Evolutionary conservation across 768 basidiomycete species (phyloP), one percentile per base, ranked within the genome.

Genomic region (Trametes coccinea): DNA sequence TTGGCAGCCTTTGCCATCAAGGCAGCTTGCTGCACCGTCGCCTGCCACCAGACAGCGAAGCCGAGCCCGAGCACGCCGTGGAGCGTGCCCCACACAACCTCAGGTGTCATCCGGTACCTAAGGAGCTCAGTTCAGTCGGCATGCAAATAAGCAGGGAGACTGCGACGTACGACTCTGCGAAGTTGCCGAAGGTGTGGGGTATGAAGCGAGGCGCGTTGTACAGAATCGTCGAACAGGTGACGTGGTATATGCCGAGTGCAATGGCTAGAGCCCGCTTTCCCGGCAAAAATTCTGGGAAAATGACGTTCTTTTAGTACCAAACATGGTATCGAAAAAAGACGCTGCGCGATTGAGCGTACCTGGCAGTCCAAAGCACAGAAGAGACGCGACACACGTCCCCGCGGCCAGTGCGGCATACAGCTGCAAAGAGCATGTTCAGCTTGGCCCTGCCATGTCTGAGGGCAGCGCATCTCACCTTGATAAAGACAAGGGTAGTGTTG

Each of bases 221-320:
- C 51, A 94, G 82, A 51, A 92, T 74, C 2, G 90, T 92, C 0
- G 91, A 90, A 52, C 80, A 80, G 34, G 87, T 73, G 60, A 79
- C 85, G 72, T 94, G 92, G 72, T 93, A 94, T 13, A 92, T 67
- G 63, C 87, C 86, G 2, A 94, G 81, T 9, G 79, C 84, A 31
- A 94, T 86, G 2, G 89, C 92, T 8, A 93, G 73, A 0, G 90
- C 92, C 14, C 92, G 85, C 76, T 94, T 94, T 10, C 91, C 91
- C 0, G 92, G 92, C 2, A 93, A 76, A 73, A 90, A 92, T 66
- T 93, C 92, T 90, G 63, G 17, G 11, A 46, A 7, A 2, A 37
- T 6, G 6, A 37, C 34, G 11, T 11, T 37, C 34, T 37, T 5
- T 37, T 37, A 2, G 34, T 37, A 37, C 34, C 11, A 11, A 22